phyloP scores from a whole-genome alignment of 345 rosid genomes.

The Psidium guajava region DNA sequence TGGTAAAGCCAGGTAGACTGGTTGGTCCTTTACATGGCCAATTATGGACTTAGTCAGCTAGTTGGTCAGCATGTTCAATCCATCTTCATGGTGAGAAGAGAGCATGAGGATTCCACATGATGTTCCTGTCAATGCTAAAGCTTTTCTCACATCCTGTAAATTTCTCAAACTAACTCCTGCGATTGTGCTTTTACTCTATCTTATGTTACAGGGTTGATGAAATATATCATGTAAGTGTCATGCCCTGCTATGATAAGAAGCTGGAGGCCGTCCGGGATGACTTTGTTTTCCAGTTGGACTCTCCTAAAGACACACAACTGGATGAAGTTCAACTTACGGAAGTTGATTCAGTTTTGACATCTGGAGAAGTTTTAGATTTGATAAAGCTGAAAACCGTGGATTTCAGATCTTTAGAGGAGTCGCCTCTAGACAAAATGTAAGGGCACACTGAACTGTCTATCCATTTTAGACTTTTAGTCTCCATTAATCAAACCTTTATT shows the following conservation, averaged over 20 bases:
- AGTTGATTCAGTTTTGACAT: constrained; percentile 93
- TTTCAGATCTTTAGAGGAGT: constrained; percentile 56
- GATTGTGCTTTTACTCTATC: neutral
- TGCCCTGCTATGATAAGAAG: constrained; percentile 99
- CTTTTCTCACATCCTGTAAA: neutral
- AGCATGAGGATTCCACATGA: neutral
- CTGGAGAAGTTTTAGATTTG: constrained; percentile 83
- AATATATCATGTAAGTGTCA: constrained; percentile 84
- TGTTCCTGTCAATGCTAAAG: neutral
- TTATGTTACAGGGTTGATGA: constrained; percentile 57
- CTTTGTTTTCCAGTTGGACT: constrained; percentile 49
- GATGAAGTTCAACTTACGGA: constrained; percentile 31
- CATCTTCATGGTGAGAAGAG: neutral
- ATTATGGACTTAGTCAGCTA: neutral
- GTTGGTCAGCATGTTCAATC: neutral
- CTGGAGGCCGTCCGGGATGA: constrained; percentile 91
- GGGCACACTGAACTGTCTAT: constrained; percentile 1
- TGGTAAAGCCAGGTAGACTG: neutral
- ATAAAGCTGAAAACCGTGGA: constrained; percentile 69
- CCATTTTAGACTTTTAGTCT: neutral
- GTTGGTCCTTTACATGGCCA: neutral
- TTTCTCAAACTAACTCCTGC: neutral
- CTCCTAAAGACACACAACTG: constrained; percentile 11
- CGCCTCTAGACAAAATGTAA: constrained; percentile 70
- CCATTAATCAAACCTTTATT: neutral